Evolutionary conservation across 495 filamentous ascomycete species (phyloP), one percentile per base, ranked within the genome.

Genomic region (Aspergillus ostianus): DNA sequence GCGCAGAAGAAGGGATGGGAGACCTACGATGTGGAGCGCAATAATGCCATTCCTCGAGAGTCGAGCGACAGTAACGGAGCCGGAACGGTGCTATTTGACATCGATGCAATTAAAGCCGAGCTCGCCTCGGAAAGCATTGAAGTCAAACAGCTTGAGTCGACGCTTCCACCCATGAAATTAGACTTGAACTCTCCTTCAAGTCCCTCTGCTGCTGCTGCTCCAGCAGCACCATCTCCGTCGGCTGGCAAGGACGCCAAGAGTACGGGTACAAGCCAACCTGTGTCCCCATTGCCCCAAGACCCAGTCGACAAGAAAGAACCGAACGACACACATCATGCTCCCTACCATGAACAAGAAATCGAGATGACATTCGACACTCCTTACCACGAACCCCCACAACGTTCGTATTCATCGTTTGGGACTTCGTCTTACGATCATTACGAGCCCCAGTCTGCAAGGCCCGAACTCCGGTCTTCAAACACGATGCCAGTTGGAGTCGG

Each of bases 1-100:
- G 82, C 80, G 7, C 81, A 90, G 68, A 93, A 93, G 77, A 92
- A 94, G 66, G 89, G 89, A 46, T 99, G 94, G 94, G 94, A 99
- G 69, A 90, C 89, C 3, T 99, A 99, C 67, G 89, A 96, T 62
- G 79, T 87, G 10, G 64, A 78, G 60, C 59, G 71, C 57, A 68
- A 68, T 44, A 63, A 63, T 50, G 47, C 67, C 18, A 21, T 18
- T 6, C 48, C 66, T 18, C 64, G 63, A 18, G 59, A 63, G 27
- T 66, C 73, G 8, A 70, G 17, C 20, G 73, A 77, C 7, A 63
- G 49, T 53, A 74, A 67, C 51, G 66, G 53, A 0, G 66, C 72
- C 5, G 75, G 71, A 5, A 75, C 74, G 52, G 90, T 97, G 1
- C 78, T 99, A 10, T 99, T 99, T 65, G 94, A 99, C 68, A 87